Evolutionary conservation across 257 asterid species (phyloP).

Genomic region (Echites panduratus): DNA sequence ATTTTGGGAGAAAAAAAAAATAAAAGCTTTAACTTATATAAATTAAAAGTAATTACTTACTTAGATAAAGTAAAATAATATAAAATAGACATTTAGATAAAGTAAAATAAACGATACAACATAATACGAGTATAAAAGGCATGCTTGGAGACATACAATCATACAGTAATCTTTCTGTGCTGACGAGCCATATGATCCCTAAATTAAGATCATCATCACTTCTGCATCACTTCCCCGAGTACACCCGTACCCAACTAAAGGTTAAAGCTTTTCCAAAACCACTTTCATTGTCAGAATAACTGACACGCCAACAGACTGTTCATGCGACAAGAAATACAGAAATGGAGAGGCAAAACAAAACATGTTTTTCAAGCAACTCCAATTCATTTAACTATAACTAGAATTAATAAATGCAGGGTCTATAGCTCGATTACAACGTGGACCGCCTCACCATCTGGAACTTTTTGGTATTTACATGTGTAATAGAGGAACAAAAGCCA

Average conservation of each 20-base stretch:
- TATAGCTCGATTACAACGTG: slow-evolving; percentile 31
- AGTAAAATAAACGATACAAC: too few relatives aligned
- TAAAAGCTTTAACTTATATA: too few relatives aligned
- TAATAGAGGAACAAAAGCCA: slow-evolving; percentile 27
- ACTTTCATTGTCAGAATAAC: too few relatives aligned
- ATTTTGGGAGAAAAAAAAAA: too few relatives aligned
- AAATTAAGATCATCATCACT: not conserved
- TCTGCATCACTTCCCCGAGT: not conserved
- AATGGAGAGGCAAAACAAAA: not conserved
- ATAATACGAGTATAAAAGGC: too few relatives aligned
- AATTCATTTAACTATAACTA: slow-evolving; percentile 24
- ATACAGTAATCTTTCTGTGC: too few relatives aligned
- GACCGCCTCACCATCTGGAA: slow-evolving; percentile 42
- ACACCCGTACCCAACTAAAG: not conserved
- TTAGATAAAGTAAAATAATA: too few relatives aligned
- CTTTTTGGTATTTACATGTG: slow-evolving; percentile 69
- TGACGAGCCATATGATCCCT: not conserved
- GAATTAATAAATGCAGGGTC: slow-evolving; percentile 21
- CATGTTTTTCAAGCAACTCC: not conserved
- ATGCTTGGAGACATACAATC: too few relatives aligned
- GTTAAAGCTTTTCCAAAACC: not conserved
- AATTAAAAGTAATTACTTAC: too few relatives aligned
- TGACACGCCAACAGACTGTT: not conserved
- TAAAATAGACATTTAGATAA: too few relatives aligned
- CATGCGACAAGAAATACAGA: slow-evolving; percentile 5